Conservation (phyloP, 257 asterid species). For the Solanum lignicaule region DNA sequence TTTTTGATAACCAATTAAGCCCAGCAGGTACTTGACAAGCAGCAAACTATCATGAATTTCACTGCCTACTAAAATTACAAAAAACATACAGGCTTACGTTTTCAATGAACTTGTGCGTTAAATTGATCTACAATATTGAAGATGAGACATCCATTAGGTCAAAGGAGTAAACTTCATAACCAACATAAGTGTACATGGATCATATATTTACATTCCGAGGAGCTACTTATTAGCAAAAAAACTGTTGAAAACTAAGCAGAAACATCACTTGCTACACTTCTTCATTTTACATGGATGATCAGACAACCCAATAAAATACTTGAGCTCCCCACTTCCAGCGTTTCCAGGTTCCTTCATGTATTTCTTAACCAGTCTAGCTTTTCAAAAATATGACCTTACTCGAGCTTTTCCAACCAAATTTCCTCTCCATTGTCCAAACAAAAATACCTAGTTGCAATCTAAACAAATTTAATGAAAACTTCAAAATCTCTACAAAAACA, state of each 20-base stretch:
- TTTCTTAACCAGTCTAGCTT: not conserved
- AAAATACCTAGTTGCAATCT: not conserved
- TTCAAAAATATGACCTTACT: not conserved
- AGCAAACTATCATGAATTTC: not conserved
- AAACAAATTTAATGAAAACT: not conserved
- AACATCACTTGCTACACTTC: not conserved
- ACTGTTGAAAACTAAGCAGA: not conserved
- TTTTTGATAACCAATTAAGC: not conserved
- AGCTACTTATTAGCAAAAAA: not conserved
- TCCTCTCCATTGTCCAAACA: not conserved
- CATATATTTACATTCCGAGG: not conserved
- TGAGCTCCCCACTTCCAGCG: not conserved
- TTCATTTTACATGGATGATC: not conserved
- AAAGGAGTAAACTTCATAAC: not conserved
- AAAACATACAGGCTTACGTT: not conserved
- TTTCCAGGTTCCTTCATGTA: not conserved
- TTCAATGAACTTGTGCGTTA: not conserved
- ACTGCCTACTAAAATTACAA: not conserved
- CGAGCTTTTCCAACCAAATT: not conserved
- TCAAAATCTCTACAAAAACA: not conserved
- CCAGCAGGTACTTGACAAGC: not conserved
- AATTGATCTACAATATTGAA: not conserved
- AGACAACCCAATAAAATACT: not conserved
- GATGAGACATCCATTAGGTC: not conserved
- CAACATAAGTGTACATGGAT: not conserved